Conservation (phyloP, 2,329 filamentous ascomycete species). For the Metarhizium robertsii region DNA sequence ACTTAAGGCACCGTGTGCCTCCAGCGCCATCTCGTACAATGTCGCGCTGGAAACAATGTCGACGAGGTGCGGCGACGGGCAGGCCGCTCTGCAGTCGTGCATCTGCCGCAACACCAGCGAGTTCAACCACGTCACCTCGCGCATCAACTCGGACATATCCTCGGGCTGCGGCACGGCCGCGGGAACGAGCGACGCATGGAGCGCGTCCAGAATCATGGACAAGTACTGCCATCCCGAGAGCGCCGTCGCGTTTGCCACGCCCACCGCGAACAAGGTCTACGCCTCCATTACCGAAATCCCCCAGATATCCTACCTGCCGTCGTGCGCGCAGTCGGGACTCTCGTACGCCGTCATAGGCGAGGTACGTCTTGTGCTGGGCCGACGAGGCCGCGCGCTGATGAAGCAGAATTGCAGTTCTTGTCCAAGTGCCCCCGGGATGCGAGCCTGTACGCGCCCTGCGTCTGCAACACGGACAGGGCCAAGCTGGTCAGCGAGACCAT, state of each 20-base stretch:
- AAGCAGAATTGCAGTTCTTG: constrained; percentile 14
- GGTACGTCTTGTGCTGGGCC: constrained; percentile 9
- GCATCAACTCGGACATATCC: constrained; percentile 30
- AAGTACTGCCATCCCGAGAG: constrained; percentile 39
- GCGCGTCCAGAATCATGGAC: constrained; percentile 33
- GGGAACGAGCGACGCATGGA: constrained; percentile 38
- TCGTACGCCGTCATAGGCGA: constrained; percentile 21
- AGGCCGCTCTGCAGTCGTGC: constrained; percentile 38
- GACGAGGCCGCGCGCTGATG: no score
- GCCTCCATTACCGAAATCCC: constrained; percentile 42
- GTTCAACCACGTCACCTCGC: constrained; percentile 25
- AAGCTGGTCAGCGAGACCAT: constrained; percentile 31
- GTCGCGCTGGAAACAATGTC: constrained; percentile 32
- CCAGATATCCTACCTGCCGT: constrained; percentile 26
- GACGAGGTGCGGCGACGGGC: constrained; percentile 30
- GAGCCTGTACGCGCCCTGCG: constrained; percentile 38
- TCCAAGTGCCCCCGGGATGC: constrained; percentile 28
- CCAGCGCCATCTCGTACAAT: constrained; percentile 33
- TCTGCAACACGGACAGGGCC: constrained; percentile 41
- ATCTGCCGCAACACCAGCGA: constrained; percentile 40
- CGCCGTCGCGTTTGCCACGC: constrained; percentile 30
- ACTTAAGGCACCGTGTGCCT: constrained; percentile 39
- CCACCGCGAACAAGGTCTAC: constrained; percentile 29
- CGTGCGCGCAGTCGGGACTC: constrained; percentile 24
- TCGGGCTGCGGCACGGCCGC: constrained; percentile 32